Evolutionary conservation across 2,329 filamentous ascomycete species (phyloP), one percentile per base, ranked within the genome.

Genomic region (Arthrinium phaeospermum): DNA sequence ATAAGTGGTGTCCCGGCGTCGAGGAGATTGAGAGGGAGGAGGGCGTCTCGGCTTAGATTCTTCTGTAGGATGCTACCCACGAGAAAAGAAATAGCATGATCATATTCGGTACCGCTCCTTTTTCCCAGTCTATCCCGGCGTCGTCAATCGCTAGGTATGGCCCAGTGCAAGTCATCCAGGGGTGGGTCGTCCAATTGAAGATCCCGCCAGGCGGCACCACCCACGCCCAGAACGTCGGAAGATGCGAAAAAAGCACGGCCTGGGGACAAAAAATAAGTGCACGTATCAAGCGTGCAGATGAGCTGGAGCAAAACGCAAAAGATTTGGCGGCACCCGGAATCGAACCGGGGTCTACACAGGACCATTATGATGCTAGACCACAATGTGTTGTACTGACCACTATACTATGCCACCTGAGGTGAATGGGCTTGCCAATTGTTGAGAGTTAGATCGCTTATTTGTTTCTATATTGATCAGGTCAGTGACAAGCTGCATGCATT

Each of bases 1-100:
- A 88, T 51, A 87, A 86, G 76, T 89, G 86, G 86, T 85, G 79
- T 41, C 85, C 84, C 0, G 83, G 81, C 67, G 83, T 84, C 76
- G 85, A 87, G 57, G 79, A 85, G 45, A 84, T 89, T 71, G 87
- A 89, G 76, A 82, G 78, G 72, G 84, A 86, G 57, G 85, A 83
- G 61, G 79, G 78, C 22, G 24, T 73, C 34, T 69, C 27, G 57
- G 24, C 16, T 37, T 61, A 61, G 53, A 27, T 8, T 61, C 4
- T 3, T 34, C 6, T 30, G 19, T 22, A 22, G 30, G 19, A 47
- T n/a, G 16, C 13, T 41, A n/a, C 6, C n/a, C 6, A 16, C 46
- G 6, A n/a, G 5, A 47, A 7, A 47, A 22, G 7, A 47, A 47
- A 22, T n/a, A 47, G 22, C 19, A 22, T 10, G 44, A 10, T 41